Conservation (phyloP, 352 stramenopile species). For the Globisporangium acanthophoron region DNA sequence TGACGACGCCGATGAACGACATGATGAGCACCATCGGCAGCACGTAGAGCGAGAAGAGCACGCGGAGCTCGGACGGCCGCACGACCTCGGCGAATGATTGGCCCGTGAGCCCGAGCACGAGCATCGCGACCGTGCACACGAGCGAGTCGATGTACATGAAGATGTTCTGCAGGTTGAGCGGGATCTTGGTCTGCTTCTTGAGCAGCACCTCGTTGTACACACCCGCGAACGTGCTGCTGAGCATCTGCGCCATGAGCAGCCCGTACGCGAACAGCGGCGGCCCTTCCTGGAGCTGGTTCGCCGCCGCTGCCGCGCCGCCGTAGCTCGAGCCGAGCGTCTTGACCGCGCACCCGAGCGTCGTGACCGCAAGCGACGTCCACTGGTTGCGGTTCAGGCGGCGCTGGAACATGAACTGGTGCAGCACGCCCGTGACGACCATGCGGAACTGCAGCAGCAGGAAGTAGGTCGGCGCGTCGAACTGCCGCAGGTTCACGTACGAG, state of each 20-base stretch:
- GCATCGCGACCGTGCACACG: constrained; percentile 57
- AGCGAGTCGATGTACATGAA: constrained; percentile 87
- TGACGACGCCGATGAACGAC: constrained; percentile 75
- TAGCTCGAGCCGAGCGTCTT: constrained; percentile 43
- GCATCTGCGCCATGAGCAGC: constrained; percentile 64
- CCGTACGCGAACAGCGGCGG: constrained; percentile 47
- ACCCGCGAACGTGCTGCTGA: constrained; percentile 75
- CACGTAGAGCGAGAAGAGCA: constrained; percentile 71
- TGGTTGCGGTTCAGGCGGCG: constrained; percentile 72
- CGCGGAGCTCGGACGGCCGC: constrained; percentile 32
- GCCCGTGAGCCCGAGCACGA: constrained; percentile 60
- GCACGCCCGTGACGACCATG: constrained; percentile 69
- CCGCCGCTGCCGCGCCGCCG: background rate
- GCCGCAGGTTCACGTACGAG: constrained; percentile 75
- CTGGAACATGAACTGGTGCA: constrained; percentile 76
- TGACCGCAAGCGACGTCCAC: constrained; percentile 67
- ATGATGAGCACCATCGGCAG: constrained; percentile 83
- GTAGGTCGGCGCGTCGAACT: constrained; percentile 73
- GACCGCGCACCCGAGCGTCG: constrained; percentile 67
- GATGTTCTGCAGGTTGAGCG: constrained; percentile 77
- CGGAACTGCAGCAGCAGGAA: constrained; percentile 78
- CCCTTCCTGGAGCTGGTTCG: background rate
- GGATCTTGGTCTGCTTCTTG: constrained; percentile 66
- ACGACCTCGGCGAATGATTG: constrained; percentile 60
- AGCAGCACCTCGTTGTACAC: constrained; percentile 84